A percentile compares a stretch with the other conserved stretches of the same genome.
These are phyloP conservation scores for Pseudogymnoascus sp. DNA, from an alignment of 2,329 filamentous ascomycete species.

Conservation along the genomic window DNA sequence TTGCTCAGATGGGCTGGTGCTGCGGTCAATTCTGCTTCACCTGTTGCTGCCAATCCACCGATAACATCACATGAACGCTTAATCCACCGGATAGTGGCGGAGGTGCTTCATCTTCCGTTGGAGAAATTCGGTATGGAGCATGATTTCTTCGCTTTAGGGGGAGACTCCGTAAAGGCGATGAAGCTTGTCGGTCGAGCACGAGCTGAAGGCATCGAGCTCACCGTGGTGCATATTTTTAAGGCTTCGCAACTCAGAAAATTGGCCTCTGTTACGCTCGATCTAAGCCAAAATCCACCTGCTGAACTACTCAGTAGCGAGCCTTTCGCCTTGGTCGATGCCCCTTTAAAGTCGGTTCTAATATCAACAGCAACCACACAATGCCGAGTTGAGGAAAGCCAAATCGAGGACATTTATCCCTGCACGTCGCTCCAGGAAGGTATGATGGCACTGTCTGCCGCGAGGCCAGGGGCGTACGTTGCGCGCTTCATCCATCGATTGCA, in stretches of 20 bases:
- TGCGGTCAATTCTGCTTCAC: neutral
- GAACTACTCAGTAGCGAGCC: neutral
- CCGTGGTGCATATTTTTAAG: neutral
- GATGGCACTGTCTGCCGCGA: slow-evolving; percentile 28
- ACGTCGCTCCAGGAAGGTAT: slow-evolving; percentile 33
- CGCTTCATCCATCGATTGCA: slow-evolving; percentile 18
- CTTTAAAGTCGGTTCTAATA: neutral
- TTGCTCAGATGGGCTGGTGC: neutral
- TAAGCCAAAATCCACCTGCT: neutral
- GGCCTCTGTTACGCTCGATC: neutral
- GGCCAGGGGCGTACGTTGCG: slow-evolving; percentile 30
- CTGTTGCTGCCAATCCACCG: neutral
- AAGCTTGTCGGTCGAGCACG: slow-evolving; percentile 37
- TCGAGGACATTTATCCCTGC: slow-evolving; percentile 34
- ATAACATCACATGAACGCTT: neutral
- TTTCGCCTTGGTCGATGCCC: neutral
- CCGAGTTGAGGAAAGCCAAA: neutral
- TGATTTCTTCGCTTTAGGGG: slow-evolving; percentile 29
- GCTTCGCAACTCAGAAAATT: neutral
- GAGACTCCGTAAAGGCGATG: slow-evolving; percentile 32
- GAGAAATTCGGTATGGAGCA: slow-evolving; percentile 13
- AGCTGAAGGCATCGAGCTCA: slow-evolving; percentile 8
- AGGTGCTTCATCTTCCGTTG: slow-evolving; percentile 14
- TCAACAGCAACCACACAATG: neutral
- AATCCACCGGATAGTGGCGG: neutral